These are phyloP conservation scores for Phytopythium delawarense DNA, from an alignment of 352 stramenopile genomes.

Conservation along the genomic window DNA sequence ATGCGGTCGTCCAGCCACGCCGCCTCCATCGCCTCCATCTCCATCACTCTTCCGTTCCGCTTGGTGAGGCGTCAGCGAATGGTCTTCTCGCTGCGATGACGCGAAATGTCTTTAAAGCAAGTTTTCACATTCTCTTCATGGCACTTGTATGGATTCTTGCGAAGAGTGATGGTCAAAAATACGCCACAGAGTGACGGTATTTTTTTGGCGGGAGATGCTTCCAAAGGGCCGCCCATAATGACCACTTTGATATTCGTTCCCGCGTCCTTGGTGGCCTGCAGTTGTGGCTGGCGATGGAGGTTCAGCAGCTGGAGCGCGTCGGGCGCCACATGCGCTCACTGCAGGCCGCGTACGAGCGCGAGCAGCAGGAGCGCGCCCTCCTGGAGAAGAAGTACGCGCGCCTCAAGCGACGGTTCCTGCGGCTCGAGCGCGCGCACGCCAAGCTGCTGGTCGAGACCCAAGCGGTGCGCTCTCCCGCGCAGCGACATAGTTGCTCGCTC, in stretches of 20 bases:
- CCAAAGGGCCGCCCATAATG: not conserved
- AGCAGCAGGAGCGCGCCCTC: conserved; percentile 43
- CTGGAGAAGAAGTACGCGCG: conserved; percentile 69
- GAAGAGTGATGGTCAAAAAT: too few species aligned
- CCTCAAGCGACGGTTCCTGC: conserved; percentile 63
- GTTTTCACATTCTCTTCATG: too few species aligned
- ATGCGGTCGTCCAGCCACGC: conserved; percentile 27
- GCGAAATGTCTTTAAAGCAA: too few species aligned
- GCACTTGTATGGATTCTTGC: too few species aligned
- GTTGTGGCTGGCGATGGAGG: conserved; percentile 1
- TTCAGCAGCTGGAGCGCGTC: conserved; percentile 8
- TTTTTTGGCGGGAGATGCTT: too few species aligned
- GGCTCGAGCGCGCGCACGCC: conserved; percentile 47
- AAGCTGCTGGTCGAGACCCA: conserved; percentile 32
- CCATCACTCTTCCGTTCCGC: not conserved
- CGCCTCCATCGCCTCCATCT: not conserved
- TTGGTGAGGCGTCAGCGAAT: too few species aligned
- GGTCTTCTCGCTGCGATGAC: too few species aligned
- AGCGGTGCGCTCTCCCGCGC: conserved; percentile 1
- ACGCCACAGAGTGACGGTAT: too few species aligned
- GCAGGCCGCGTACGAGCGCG: conserved; percentile 38
- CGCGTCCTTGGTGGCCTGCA: not conserved
- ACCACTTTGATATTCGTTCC: not conserved
- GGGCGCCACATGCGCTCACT: conserved; percentile 35
- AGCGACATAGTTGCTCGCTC: not conserved